phyloP scores from a whole-genome alignment of 2,329 filamentous ascomycete genomes.

The Microdochium bolleyi region DNA sequence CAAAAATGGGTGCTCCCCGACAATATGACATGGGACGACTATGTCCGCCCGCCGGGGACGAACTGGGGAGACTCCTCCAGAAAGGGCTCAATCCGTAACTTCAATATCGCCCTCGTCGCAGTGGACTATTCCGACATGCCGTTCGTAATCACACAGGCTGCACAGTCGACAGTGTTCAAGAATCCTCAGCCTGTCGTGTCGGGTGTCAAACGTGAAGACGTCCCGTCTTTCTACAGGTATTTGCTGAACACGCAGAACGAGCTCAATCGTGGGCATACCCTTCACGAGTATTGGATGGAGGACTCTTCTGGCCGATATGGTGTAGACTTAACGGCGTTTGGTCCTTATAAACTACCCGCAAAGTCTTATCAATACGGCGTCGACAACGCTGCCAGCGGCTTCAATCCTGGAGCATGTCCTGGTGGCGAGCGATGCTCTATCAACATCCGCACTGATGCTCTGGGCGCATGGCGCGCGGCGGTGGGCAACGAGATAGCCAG shows the following conservation, averaged over 20 bases:
- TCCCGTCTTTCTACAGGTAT: slow-evolving; percentile 41
- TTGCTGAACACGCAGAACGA: slow-evolving; percentile 40
- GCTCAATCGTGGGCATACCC: slow-evolving; percentile 40
- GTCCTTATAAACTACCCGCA: slow-evolving; percentile 39
- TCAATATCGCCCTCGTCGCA: slow-evolving; percentile 45
- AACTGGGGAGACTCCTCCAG: slow-evolving; percentile 35
- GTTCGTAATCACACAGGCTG: slow-evolving; percentile 37
- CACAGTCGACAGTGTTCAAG: slow-evolving; percentile 38
- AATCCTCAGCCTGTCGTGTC: slow-evolving; percentile 37
- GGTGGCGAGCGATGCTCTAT: slow-evolving; percentile 29
- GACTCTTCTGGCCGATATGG: slow-evolving; percentile 44
- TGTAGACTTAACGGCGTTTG: slow-evolving; percentile 43
- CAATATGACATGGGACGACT: slow-evolving; percentile 45
- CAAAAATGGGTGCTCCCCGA: slow-evolving; percentile 46
- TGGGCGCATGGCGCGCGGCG: slow-evolving; percentile 40
- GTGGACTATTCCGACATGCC: slow-evolving; percentile 41
- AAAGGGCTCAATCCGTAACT: slow-evolving; percentile 39
- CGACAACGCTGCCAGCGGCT: slow-evolving; percentile 26
- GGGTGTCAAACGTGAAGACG: slow-evolving; percentile 32
- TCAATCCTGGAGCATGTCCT: slow-evolving; percentile 41
- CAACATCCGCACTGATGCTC: slow-evolving; percentile 39
- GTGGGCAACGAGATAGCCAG: slow-evolving; percentile 39
- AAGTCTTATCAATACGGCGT: slow-evolving; percentile 42
- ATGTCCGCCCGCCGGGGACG: slow-evolving; percentile 34
- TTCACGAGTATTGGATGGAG: slow-evolving; percentile 52